Conservation (phyloP, 371 early-diverging fungal species). For the Rhizopus arrhizus region DNA sequence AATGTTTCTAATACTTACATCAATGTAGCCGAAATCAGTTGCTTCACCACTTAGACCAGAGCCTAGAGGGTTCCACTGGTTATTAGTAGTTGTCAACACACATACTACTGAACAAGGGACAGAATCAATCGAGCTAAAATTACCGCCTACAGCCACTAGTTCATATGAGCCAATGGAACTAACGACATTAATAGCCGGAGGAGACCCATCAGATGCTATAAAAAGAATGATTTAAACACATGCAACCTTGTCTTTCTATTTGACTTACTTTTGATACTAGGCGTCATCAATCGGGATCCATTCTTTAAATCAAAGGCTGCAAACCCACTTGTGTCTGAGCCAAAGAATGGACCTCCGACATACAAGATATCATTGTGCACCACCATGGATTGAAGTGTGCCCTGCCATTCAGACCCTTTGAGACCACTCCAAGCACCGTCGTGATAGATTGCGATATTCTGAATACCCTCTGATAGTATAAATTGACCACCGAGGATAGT, state of each 20-base stretch:
- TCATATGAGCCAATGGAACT: constrained; percentile 31
- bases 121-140: constrained; percentile 54
- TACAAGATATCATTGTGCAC: constrained; percentile 46
- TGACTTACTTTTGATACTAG: constrained; percentile 26
- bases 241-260: no score
- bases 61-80: constrained; percentile 51
- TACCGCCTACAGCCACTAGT: constrained; percentile 55
- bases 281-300: constrained; percentile 16
- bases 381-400: constrained; percentile 34
- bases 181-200: constrained; percentile 47
- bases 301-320: constrained; percentile 35
- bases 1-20: constrained; percentile 25
- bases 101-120: constrained; percentile 55
- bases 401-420: constrained; percentile 41
- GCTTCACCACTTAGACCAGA: constrained; percentile 48
- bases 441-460: constrained; percentile 48
- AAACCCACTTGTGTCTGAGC: constrained; percentile 25
- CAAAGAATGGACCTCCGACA: constrained; percentile 54
- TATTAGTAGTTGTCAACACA: constrained; percentile 26
- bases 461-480: constrained; percentile 24
- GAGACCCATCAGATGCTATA: constrained; percentile 31
- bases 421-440: constrained; percentile 48
- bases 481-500: constrained; percentile 52
- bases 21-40: constrained; percentile 53
- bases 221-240: neutral